Conservation (phyloP, 2,329 filamentous ascomycete species). For the Venturia effusa region DNA sequence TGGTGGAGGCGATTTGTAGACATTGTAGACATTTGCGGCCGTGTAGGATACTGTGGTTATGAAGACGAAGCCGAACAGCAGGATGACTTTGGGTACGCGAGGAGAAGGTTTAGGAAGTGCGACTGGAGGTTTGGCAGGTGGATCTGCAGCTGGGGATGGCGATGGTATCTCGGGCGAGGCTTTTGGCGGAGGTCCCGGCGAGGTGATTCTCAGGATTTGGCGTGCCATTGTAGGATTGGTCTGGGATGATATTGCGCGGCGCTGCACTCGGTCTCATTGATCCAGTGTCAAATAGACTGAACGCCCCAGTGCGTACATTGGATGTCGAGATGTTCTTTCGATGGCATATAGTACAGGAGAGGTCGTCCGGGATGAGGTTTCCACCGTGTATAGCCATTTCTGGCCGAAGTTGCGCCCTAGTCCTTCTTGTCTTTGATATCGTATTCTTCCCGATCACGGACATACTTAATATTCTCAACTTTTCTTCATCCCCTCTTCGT, state of each 20-base stretch:
- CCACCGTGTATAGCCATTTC: neutral
- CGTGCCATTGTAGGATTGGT: neutral
- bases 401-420: neutral
- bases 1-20: neutral
- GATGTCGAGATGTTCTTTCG: neutral
- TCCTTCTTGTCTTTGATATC: neutral
- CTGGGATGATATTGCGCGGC: neutral
- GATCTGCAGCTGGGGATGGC: neutral
- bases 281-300: neutral
- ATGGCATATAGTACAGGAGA: neutral
- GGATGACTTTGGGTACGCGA: conserved; percentile 14
- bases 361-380: neutral
- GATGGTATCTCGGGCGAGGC: neutral
- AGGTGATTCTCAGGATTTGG: neutral
- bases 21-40: conserved; percentile 20
- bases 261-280: neutral
- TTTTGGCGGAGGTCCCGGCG: neutral
- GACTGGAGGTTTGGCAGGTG: neutral
- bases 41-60: conserved; percentile 30
- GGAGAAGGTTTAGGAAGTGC: neutral
- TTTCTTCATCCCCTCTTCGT: neutral
- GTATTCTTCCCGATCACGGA: neutral
- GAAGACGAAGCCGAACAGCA: conserved; percentile 24
- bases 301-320: neutral
- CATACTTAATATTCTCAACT: neutral